A percentile compares a stretch with the other conserved stretches of the same genome.
phyloP scores from a whole-genome alignment of 2,329 filamentous ascomycete species.

The Talaromyces sp. region DNA sequence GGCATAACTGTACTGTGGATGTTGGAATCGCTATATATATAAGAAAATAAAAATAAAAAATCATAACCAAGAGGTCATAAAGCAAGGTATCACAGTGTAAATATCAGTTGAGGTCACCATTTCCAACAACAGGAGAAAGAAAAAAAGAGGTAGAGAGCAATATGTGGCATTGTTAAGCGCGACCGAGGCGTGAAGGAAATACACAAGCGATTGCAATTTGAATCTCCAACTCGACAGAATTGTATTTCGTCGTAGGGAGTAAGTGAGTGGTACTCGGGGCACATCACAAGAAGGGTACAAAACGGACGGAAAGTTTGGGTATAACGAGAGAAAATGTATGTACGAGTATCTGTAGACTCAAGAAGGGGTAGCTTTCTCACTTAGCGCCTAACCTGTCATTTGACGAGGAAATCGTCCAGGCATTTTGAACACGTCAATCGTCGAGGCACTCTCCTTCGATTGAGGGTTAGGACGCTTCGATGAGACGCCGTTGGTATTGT shows the following conservation, averaged over 20 bases:
- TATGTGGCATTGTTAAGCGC: neutral
- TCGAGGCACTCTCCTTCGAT: constrained; percentile 26
- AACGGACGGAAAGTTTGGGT: too few relatives aligned
- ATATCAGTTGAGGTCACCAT: neutral
- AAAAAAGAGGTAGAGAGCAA: neutral
- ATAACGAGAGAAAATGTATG: neutral
- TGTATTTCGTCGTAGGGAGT: neutral
- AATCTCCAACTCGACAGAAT: neutral
- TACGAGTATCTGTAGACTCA: neutral
- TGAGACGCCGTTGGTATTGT: neutral
- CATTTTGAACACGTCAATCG: constrained; percentile 32
- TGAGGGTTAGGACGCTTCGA: constrained; percentile 16
- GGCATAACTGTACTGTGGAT: neutral
- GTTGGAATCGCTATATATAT: neutral
- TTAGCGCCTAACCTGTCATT: neutral
- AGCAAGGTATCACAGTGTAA: neutral
- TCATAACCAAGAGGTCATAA: constrained; percentile 1
- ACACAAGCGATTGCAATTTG: neutral
- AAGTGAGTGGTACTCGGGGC: too few relatives aligned
- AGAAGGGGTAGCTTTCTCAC: neutral
- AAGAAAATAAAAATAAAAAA: neutral
- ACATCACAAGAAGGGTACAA: too few relatives aligned
- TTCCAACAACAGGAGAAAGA: neutral
- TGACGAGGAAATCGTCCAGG: constrained; percentile 32
- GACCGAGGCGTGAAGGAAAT: neutral